Evolutionary conservation across 1,284 basidiomycete genomes (phyloP).

Genomic region (Leccinum angustisporum): DNA sequence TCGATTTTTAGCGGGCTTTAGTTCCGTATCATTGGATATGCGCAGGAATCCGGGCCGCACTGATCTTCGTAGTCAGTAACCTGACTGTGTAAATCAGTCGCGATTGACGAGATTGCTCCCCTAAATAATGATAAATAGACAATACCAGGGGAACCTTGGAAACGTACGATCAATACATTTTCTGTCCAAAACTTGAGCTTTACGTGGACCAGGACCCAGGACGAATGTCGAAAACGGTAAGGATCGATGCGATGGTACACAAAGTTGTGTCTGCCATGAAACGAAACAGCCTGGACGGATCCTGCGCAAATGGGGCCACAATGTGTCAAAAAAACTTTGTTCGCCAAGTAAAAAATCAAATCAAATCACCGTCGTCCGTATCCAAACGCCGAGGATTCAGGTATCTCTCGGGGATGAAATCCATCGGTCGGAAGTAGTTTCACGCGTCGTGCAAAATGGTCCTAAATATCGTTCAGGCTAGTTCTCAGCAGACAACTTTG

Average conservation of each 20-base stretch:
- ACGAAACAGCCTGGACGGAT: slow-evolving; percentile 46
- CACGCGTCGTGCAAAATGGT: slow-evolving; percentile 48
- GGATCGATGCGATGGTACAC: slow-evolving; percentile 50
- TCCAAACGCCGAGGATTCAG: slow-evolving; percentile 45
- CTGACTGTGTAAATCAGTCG: slow-evolving; percentile 79
- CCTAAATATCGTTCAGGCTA: slow-evolving; percentile 32
- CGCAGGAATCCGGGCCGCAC: slow-evolving; percentile 89
- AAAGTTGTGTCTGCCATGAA: slow-evolving; percentile 48
- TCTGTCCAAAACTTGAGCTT: slow-evolving; percentile 84
- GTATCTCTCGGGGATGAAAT: slow-evolving; percentile 49
- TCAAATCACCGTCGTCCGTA: slow-evolving; percentile 44
- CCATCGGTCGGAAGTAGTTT: slow-evolving; percentile 39
- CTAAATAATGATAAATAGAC: slow-evolving; percentile 39
- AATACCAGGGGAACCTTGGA: slow-evolving; percentile 2
- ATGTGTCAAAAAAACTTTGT: slow-evolving; percentile 3
- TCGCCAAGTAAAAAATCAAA: not conserved
- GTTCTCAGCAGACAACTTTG: not conserved
- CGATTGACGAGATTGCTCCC: slow-evolving; percentile 85
- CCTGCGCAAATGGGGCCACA: slow-evolving; percentile 20
- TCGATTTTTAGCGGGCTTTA: slow-evolving; percentile 62
- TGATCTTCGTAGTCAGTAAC: slow-evolving; percentile 85
- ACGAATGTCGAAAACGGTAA: slow-evolving; percentile 43
- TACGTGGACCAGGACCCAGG: slow-evolving; percentile 88
- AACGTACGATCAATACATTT: slow-evolving; percentile 65
- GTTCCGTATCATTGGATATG: slow-evolving; percentile 72